Percentiles rank a stretch among this genome's conserved stretches.
Evolutionary conservation across 208 protist genomes (phyloP).

Genomic region (Wallacemonas sp.): DNA sequence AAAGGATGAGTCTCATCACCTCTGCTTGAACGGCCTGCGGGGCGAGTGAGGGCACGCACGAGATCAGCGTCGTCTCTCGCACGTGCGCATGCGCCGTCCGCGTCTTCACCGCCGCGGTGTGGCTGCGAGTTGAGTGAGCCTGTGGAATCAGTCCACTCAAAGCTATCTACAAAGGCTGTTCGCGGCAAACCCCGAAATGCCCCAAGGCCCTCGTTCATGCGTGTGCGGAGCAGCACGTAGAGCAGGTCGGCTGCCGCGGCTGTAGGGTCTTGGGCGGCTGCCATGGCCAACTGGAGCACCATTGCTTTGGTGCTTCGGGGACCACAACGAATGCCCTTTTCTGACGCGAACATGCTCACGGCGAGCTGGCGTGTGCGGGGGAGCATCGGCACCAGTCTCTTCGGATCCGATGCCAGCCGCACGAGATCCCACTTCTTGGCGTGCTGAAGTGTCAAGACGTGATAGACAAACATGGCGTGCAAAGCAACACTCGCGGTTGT

Average conservation of each 20-base stretch:
- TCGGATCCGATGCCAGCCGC: conserved; percentile 25
- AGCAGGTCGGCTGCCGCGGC: conserved; percentile 35
- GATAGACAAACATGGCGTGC: conserved; percentile 86
- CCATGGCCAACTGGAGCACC: conserved; percentile 25
- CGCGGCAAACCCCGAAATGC: conserved; percentile 40
- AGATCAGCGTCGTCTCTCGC: too few species aligned
- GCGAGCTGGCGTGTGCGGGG: conserved; percentile 65
- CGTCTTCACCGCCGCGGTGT: too few species aligned
- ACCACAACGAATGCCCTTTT: conserved; percentile 77
- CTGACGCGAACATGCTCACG: conserved; percentile 48
- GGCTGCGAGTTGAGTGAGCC: too few species aligned
- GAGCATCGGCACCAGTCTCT: conserved; percentile 23
- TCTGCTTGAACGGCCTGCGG: too few species aligned
- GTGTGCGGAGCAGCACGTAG: conserved; percentile 56
- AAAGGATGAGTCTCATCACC: too few species aligned
- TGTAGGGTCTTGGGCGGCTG: conserved; percentile 16
- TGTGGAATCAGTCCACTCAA: conserved; percentile 7
- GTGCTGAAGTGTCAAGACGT: conserved; percentile 75
- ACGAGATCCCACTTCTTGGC: conserved; percentile 81
- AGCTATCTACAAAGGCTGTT: conserved; percentile 35
- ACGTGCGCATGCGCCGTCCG: too few species aligned
- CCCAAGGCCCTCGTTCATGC: conserved; percentile 50
- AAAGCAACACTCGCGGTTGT: conserved; percentile 36
- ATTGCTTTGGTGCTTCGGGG: conserved; percentile 63
- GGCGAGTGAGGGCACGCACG: too few species aligned